Conservation (phyloP, 352 stramenopile genomes). For the Pythium utonaiense region DNA sequence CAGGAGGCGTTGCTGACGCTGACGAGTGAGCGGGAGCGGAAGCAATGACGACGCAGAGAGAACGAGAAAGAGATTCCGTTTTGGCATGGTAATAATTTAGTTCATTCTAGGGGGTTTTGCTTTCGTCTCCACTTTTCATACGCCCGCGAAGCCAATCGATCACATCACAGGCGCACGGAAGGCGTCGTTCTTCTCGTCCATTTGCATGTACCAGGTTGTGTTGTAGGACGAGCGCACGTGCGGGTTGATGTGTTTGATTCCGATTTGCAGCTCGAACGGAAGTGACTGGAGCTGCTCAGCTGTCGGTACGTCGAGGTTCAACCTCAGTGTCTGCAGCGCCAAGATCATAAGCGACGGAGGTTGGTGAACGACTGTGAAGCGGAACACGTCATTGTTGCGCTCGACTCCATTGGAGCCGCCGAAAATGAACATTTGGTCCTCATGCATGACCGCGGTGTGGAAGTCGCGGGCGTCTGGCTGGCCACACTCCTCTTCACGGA, state of each 20-base stretch:
- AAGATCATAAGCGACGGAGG: slow-evolving; percentile 64
- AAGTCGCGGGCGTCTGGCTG: slow-evolving; percentile 79
- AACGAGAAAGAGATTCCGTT: not conserved
- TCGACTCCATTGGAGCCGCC: slow-evolving; percentile 81
- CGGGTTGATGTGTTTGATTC: slow-evolving; percentile 69
- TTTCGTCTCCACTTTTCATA: slow-evolving; percentile 29
- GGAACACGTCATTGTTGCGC: slow-evolving; percentile 80
- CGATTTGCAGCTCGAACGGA: slow-evolving; percentile 58
- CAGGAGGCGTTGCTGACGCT: slow-evolving; percentile 56
- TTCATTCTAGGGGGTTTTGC: slow-evolving; percentile 39
- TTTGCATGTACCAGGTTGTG: slow-evolving; percentile 52
- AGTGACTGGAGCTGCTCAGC: slow-evolving; percentile 43
- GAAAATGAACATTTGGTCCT: slow-evolving; percentile 79
- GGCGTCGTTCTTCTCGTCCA: slow-evolving; percentile 45
- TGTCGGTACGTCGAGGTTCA: slow-evolving; percentile 37
- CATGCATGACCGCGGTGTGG: slow-evolving; percentile 70
- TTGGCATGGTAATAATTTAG: slow-evolving; percentile 16
- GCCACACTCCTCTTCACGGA: slow-evolving; percentile 49
- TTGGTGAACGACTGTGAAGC: slow-evolving; percentile 56
- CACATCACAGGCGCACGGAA: slow-evolving; percentile 39
- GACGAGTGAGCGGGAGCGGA: too few relatives aligned
- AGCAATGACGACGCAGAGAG: too few relatives aligned
- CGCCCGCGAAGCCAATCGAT: too few relatives aligned
- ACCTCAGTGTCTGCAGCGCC: slow-evolving; percentile 60
- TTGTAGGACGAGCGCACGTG: slow-evolving; percentile 61